phyloP scores from a whole-genome alignment of 169 alveolate genomes.

The Cryptosporidium tyzzeri region DNA sequence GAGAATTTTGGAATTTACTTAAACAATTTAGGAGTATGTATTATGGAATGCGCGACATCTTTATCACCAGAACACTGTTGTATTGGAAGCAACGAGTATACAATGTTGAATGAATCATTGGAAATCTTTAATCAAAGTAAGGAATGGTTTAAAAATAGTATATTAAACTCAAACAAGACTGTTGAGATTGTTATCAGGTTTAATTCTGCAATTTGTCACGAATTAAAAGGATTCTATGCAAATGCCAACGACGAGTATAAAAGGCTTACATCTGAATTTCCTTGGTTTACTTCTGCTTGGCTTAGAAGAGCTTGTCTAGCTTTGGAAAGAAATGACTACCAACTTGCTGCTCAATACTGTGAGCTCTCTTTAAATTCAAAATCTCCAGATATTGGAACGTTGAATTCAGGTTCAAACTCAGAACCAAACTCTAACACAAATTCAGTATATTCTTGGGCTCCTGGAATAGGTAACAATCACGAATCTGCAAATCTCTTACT shows the following conservation, averaged over 20 bases:
- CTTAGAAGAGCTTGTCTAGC: constrained; percentile 71
- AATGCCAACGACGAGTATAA: constrained; percentile 68
- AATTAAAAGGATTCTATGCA: constrained; percentile 55
- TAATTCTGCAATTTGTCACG: constrained; percentile 50
- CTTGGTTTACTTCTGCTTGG: constrained; percentile 75
- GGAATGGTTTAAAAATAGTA: not conserved
- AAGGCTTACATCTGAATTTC: constrained; percentile 38
- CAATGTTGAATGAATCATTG: constrained; percentile 5
- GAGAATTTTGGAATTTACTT: constrained; percentile 25
- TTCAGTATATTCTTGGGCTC: constrained; percentile 12
- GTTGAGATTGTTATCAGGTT: constrained; percentile 30
- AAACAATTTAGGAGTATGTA: constrained; percentile 46
- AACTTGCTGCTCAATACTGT: constrained; percentile 70
- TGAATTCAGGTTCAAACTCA: not conserved
- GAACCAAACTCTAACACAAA: not conserved
- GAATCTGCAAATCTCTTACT: constrained; percentile 49
- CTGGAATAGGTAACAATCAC: constrained; percentile 51
- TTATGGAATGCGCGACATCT: constrained; percentile 55
- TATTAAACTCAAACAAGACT: not conserved
- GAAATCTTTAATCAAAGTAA: not conserved
- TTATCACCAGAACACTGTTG: constrained; percentile 32
- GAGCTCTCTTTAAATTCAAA: constrained; percentile 41
- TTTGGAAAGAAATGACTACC: constrained; percentile 49
- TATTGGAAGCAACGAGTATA: not conserved
- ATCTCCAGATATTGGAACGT: constrained; percentile 6